Conservation (phyloP, 2,329 filamentous ascomycete species). For the Botryotinia convoluta region DNA sequence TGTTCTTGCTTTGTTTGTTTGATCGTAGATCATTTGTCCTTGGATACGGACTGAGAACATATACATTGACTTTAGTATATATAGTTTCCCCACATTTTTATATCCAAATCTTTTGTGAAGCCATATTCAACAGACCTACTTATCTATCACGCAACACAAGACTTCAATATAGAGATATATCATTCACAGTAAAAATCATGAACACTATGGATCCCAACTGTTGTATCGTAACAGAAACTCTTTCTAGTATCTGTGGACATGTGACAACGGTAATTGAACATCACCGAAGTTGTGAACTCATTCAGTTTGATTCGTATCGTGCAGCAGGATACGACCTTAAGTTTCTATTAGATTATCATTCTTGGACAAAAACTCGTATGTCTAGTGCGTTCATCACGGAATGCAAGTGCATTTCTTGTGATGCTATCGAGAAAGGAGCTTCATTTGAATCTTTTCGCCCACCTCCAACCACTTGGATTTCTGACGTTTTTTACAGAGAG, state of each 20-base stretch:
- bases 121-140: neutral
- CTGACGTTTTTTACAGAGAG: neutral
- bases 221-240: neutral
- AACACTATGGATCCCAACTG: neutral
- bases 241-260: neutral
- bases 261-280: neutral
- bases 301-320: neutral
- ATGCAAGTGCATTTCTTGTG: neutral
- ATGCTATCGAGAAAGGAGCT: neutral
- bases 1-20: neutral
- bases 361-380: neutral
- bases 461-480: neutral
- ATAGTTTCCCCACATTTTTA: neutral
- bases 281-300: neutral
- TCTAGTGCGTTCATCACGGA: neutral
- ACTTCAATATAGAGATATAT: neutral
- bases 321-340: neutral
- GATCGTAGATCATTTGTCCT: neutral
- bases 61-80: neutral
- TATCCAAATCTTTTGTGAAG: neutral
- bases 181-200: neutral
- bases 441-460: neutral
- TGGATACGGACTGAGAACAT: neutral
- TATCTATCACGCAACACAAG: neutral
- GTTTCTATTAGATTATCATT: neutral